Evolutionary conservation across 495 filamentous ascomycete species (phyloP), one percentile per base, ranked within the genome.

Genomic region (Evansstolkia leycettana): DNA sequence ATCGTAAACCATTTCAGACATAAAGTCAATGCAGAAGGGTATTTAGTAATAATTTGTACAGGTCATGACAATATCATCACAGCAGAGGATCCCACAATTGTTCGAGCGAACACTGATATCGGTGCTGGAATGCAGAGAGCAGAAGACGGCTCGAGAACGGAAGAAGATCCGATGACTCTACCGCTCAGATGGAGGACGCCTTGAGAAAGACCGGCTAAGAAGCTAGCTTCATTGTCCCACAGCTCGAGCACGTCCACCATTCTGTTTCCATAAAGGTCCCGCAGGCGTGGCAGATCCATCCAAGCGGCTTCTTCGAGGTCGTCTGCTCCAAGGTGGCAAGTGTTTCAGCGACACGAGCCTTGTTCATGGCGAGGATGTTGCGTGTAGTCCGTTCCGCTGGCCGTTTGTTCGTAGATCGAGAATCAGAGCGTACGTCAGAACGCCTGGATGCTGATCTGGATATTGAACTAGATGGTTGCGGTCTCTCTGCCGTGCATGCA

Each of bases 211-310:
- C 17, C 4, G 17, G 17, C 57, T 45, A 76, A 7, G 74, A 78
- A 15, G 51, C 67, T 26, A 60, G 51, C 59, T 85, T 86, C 70
- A 87, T 72, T 13, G 49, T 64, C 10, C 80, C 78, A 47, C 81
- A 87, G 8, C 51, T 48, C 2, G 74, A 71, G 39, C 82, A 86
- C n/a, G 79, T 81, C 81, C 79, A 84, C 81, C 80, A 87, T 39
- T 79, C 69, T 15, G 60, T 62, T 37, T 84, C 76, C 67, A 83
- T 81, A 27, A 69, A 67, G 3, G 65, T 70, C 2, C 72, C 72
- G 40, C 83, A 88, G 15, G 55, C 60, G 27, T 63, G 56, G 34
- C 87, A 94, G 10, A 72, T 52, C 87, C 86, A 93, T 3, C 63
- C 60, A 12, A 79, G 68, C 10, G 67, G 62, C 28, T 64, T 50